Base-by-base conservation (phyloP, 2,329 filamentous ascomycete species). In the Huntiella moniliformis region DNA sequence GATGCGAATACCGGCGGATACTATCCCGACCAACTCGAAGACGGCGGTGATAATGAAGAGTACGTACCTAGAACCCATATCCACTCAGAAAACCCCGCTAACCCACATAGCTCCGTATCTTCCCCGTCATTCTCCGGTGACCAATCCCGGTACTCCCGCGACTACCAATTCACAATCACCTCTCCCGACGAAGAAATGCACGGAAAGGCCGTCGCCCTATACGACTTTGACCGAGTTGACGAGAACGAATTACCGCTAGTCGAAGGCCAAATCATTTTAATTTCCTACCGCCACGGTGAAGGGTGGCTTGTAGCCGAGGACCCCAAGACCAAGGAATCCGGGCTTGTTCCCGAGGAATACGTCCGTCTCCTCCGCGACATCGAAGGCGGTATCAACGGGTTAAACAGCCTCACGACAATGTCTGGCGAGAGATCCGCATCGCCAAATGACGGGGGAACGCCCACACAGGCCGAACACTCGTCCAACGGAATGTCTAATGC, bases 241-340 rank as follows among this genome's bases (percentile, higher is more conserved):
- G 86, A 95, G 59, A 98, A 96, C 58, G 91, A 98, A 61, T 66
- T 98, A 48, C 85, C 86, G 3, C 66, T 98, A 40, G 78, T 84
- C 1, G 91, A 98, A 62, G 91, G 91, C 4, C 91, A 98, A 57
- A 84, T 95, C 48, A 94, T 98, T 47, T 82, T 91, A 67, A 87
- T 98, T 17, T 93, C 85, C 12, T 98, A 96, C 60, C 74, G 91
- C 38, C 87, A 96, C 58, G 88, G 88, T 12, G 86, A 96, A 62
- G 91, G 91, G 46, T 98, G 91, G 91, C 70, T 98, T 44, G 91
- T 98, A 17, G 91, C 91, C 3, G 84, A 95, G 63, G 91, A 98
- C 56, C 87, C 88, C 10, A 87, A 85, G 60, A 95, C 86, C 1
- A 85, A 77, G 53, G 91, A 98, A 63, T 93, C 85, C 56, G 91